Conservation (phyloP, 306 rosid genomes). For the Oxytropis ochrocephala region DNA sequence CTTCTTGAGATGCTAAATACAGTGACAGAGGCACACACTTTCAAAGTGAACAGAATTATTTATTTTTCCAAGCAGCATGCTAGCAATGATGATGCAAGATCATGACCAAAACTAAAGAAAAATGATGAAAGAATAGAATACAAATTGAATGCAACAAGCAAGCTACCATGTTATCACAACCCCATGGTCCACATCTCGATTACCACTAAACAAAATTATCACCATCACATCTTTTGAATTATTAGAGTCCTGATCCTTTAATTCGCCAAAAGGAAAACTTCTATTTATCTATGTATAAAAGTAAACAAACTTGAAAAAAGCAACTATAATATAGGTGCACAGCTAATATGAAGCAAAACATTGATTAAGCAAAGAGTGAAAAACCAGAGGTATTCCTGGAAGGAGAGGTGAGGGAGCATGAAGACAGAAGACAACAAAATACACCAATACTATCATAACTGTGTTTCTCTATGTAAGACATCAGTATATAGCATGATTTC, state of each 20-base stretch:
- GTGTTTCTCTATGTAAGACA: neutral
- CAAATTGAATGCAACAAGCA: neutral
- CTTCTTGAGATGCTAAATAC: neutral
- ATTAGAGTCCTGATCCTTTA: neutral
- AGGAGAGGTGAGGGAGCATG: neutral
- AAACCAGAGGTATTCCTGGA: neutral
- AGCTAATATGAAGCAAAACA: neutral
- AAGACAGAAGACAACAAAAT: neutral
- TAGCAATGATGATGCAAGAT: neutral
- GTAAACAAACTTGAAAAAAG: neutral
- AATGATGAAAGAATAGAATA: neutral
- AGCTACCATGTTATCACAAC: neutral
- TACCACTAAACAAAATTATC: neutral
- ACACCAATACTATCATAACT: neutral
- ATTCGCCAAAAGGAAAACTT: slow-evolving; percentile 7
- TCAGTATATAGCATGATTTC: slow-evolving; percentile 9
- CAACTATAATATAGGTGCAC: neutral
- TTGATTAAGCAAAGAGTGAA: slow-evolving; percentile 6
- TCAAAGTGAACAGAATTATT: neutral
- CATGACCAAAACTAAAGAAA: slow-evolving; percentile 21
- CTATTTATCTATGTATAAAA: neutral
- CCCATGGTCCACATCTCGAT: neutral
- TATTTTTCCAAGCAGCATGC: neutral
- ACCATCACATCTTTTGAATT: neutral
- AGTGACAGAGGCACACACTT: neutral